These are phyloP conservation scores for Salvia miltiorrhiza DNA, from an alignment of 257 asterid species.

Conservation along the genomic window DNA sequence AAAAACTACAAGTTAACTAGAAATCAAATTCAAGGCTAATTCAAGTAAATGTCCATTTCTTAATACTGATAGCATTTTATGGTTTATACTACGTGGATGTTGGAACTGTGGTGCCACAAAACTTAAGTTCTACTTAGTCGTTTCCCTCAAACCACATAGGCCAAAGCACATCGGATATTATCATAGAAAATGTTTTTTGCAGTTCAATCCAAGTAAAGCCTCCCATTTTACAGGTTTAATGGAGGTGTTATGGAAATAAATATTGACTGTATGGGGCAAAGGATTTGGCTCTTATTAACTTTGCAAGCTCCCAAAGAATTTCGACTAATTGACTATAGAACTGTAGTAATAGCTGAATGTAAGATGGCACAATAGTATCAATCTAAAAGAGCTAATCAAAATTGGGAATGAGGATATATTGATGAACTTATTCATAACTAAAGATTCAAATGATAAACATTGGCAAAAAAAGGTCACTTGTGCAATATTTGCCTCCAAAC, in stretches of 20 bases:
- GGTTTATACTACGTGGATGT: neutral
- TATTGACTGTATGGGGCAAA: neutral
- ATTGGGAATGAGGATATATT: neutral
- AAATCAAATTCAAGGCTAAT: slow-evolving; percentile 15
- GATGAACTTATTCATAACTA: neutral
- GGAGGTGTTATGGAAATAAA: neutral
- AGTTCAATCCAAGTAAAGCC: neutral
- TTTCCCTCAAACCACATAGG: neutral
- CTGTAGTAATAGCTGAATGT: neutral
- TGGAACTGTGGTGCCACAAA: neutral
- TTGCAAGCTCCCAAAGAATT: neutral
- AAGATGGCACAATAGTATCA: neutral
- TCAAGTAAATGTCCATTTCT: neutral
- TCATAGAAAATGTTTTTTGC: neutral
- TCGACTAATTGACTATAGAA: neutral
- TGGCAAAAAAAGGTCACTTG: neutral
- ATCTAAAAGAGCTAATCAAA: neutral
- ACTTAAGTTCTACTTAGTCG: neutral
- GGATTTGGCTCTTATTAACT: neutral
- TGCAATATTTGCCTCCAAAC: neutral
- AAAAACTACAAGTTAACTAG: slow-evolving; percentile 11
- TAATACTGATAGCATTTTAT: slow-evolving; percentile 5
- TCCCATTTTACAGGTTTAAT: neutral
- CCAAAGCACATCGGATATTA: neutral
- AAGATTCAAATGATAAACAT: neutral